phyloP scores from a whole-genome alignment of 306 rosid genomes.

The Acacia confusa region DNA sequence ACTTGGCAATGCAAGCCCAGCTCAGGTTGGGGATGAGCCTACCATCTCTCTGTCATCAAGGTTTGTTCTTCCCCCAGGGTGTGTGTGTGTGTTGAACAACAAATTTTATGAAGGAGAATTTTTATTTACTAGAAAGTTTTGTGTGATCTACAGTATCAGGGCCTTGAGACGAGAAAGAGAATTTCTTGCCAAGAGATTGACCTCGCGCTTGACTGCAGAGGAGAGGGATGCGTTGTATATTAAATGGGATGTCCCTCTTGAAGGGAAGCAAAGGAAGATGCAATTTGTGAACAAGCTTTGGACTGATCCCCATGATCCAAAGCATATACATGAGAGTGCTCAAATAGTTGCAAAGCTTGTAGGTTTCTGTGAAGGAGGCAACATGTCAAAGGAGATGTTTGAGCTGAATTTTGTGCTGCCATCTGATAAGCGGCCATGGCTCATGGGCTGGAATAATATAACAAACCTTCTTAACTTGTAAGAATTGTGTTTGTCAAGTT shows the following conservation, averaged over 20 bases:
- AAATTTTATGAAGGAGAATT: conserved; percentile 3
- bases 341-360: conserved; percentile 95
- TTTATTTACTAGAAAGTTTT: conserved; percentile 22
- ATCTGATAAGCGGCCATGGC: conserved; percentile 89
- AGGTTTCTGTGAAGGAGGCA: conserved; percentile 87
- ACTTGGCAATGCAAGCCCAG: conserved; percentile 92
- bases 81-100: not conserved
- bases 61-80: conserved; percentile 37
- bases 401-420: conserved; percentile 90
- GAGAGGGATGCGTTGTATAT: conserved; percentile 83
- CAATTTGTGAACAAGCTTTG: conserved; percentile 93
- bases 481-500: conserved; percentile 36
- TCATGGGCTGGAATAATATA: conserved; percentile 83
- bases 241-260: conserved; percentile 95
- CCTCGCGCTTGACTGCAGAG: conserved; percentile 71
- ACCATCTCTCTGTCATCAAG: conserved; percentile 87
- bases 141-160: conserved; percentile 57
- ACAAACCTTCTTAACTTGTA: conserved; percentile 78
- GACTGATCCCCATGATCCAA: conserved; percentile 80
- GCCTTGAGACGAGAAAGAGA: conserved; percentile 87
- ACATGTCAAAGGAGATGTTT: conserved; percentile 96
- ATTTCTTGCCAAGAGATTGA: conserved; percentile 91
- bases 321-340: conserved; percentile 89
- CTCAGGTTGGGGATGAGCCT: conserved; percentile 80
- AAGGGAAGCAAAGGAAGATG: conserved; percentile 87